These are phyloP conservation scores for Eucalyptus tenuipes DNA, from an alignment of 345 rosid species.

Conservation along the genomic window DNA sequence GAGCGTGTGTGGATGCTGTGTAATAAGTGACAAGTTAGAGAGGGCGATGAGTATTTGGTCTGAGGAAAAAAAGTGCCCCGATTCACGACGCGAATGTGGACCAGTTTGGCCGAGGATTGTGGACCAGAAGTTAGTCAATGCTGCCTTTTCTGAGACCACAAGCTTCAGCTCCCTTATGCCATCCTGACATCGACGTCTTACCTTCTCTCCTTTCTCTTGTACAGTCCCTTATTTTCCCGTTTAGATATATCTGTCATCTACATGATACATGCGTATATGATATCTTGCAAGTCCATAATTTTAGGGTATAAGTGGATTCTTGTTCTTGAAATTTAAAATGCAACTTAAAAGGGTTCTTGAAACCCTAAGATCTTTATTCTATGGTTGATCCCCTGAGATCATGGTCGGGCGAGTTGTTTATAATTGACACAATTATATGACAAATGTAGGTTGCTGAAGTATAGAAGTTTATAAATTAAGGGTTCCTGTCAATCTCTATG, in stretches of 20 bases:
- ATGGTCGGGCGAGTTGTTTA: not conserved
- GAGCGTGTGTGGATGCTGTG: not conserved
- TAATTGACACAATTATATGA: not conserved
- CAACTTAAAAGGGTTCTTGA: not conserved
- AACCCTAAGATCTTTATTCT: not conserved
- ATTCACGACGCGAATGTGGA: conserved; percentile 11
- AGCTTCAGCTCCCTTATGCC: conserved; percentile 3
- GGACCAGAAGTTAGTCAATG: conserved; percentile 9
- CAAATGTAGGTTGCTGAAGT: not conserved
- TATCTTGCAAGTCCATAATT: not conserved
- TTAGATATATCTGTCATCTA: not conserved
- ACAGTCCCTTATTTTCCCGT: not conserved
- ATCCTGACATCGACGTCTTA: conserved; percentile 8
- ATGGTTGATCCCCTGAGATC: not conserved
- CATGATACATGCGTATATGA: not conserved
- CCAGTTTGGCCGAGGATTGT: conserved; percentile 7
- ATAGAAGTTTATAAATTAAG: not conserved
- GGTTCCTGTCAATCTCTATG: not conserved
- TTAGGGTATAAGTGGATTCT: not conserved
- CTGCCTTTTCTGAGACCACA: conserved; percentile 30
- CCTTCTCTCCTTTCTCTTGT: not conserved
- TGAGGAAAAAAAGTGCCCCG: not conserved
- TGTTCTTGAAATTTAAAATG: not conserved
- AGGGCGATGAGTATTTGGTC: not conserved
- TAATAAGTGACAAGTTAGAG: not conserved